Base-by-base conservation (phyloP, 169 alveolate genomes). In the Theileria parva region DNA sequence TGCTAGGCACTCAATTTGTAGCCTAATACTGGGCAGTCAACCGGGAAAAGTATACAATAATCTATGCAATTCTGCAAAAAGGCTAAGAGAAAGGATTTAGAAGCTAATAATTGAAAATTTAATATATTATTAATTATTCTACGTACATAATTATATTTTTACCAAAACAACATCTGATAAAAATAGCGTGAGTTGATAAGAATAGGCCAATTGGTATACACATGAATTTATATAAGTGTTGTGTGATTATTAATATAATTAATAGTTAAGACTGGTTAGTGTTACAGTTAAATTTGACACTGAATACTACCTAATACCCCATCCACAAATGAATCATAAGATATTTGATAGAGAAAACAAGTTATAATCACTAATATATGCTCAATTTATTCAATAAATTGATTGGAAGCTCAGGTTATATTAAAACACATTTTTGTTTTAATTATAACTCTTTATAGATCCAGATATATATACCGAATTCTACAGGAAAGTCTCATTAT, bases 1-100 rank as follows among this genome's bases (percentile, higher is more conserved):
- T 79, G 99, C 99, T 2, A 93, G 99, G 68, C 96, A 97, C 86
- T 97, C 99, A 30, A 92, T 98, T 32, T 97, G 99, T 88, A 95
- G 97, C 64, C 93, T 98, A 55, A 98, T 98, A 75, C 92, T 98
- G 34, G 99, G 99, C 34, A 94, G 96, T 78, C 98, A 98, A 57
- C 99, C 98, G 44, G 98, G 99, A 34, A 97, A 97, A 91, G 98
- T 97, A 59, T 97, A 96, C 90, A 94, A 97, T 74, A 92, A 96
- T 88, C 92, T 97, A 65, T 94, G 98, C 86, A 94, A 91, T 65
- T 93, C 96, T 9, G 90, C 97, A 34, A 97, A 96, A 79, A 94
- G 98, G 69, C 88, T 96, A 61, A 93, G 92, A 57, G 99, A 97
- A 86, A 94, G 89, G 88, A 87, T 93, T 69, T 93, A 85, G 71